These are phyloP conservation scores for Allodekkera sacchari DNA, from an alignment of 805 yeast species.

Conservation along the genomic window DNA sequence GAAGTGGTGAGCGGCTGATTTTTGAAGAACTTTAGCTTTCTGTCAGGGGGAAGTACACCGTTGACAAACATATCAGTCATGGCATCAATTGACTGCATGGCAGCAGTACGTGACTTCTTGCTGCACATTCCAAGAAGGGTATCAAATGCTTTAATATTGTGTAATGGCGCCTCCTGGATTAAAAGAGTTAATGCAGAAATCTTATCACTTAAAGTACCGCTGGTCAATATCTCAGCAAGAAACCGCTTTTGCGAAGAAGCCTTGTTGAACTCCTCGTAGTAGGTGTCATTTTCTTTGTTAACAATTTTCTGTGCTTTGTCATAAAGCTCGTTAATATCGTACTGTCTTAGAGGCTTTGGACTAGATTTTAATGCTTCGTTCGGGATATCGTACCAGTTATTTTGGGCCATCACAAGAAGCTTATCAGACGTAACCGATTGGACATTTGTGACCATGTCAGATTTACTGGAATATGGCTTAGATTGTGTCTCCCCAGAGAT, in stretches of 20 bases:
- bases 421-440: conserved; percentile 49
- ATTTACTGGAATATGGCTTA: conserved; percentile 13
- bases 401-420: conserved; percentile 49
- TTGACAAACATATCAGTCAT: conserved; percentile 78
- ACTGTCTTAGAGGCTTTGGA: conserved; percentile 32
- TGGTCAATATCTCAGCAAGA: conserved; percentile 76
- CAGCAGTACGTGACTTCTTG: conserved; percentile 89
- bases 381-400: conserved; percentile 72
- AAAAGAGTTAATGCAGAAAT: conserved; percentile 88
- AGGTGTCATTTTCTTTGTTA: conserved; percentile 62
- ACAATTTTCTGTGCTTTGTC: conserved; percentile 60
- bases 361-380: conserved; percentile 22
- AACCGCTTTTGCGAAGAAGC: conserved; percentile 79
- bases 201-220: conserved; percentile 93
- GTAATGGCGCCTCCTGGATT: conserved; percentile 92
- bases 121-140: conserved; percentile 70
- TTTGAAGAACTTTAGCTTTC: conserved; percentile 73
- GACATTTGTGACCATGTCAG: conserved; percentile 24
- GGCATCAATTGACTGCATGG: conserved; percentile 84
- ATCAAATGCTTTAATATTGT: conserved; percentile 77
- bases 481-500: conserved; percentile 23
- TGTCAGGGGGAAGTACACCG: conserved; percentile 80
- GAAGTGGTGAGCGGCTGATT: conserved; percentile 52
- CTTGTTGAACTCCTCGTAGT: conserved; percentile 65
- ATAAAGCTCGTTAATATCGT: conserved; percentile 51